A percentile compares a stretch with the other conserved stretches of the same genome.
phyloP scores from a whole-genome alignment of 495 filamentous ascomycete species.

The Penicillium alfredii region DNA sequence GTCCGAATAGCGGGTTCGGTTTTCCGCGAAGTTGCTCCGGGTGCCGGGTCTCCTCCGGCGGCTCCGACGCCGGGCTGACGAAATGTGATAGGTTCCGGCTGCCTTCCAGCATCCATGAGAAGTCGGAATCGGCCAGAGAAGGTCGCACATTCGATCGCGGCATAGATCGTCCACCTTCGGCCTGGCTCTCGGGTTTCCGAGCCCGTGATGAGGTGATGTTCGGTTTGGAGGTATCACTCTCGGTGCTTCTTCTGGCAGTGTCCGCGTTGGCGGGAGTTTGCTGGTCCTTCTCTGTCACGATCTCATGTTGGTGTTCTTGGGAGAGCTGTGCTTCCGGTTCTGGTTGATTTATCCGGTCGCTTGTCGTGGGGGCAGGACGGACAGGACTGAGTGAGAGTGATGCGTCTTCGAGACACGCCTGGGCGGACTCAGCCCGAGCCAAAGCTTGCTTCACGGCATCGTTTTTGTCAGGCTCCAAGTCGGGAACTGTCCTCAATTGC shows the following conservation, averaged over 20 bases:
- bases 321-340: constrained; percentile 1
- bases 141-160: constrained; percentile 13
- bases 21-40: constrained; percentile 21
- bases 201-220: constrained; percentile 4
- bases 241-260: constrained; percentile 4
- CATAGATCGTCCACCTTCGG: constrained; percentile 7
- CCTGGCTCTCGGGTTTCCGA: constrained; percentile 6
- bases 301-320: background rate
- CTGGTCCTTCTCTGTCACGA: constrained; percentile 5
- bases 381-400: constrained; percentile 40
- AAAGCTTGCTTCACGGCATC: constrained; percentile 46
- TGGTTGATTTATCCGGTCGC: too few relatives aligned
- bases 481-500: constrained; percentile 41
- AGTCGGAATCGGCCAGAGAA: constrained; percentile 72
- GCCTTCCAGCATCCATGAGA: constrained; percentile 90
- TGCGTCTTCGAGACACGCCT: constrained; percentile 66
- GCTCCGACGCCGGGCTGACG: constrained; percentile 44
- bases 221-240: constrained; percentile 11
- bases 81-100: constrained; percentile 44
- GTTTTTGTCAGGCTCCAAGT: constrained; percentile 39
- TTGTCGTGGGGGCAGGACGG: constrained; percentile 6
- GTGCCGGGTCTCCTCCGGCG: constrained; percentile 42
- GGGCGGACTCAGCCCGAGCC: constrained; percentile 70
- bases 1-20: constrained; percentile 36
- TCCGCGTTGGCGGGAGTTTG: constrained; percentile 3